Evolutionary conservation across 148 eudicot genomes (phyloP).

Genomic region (Vaccinium myrtillus): DNA sequence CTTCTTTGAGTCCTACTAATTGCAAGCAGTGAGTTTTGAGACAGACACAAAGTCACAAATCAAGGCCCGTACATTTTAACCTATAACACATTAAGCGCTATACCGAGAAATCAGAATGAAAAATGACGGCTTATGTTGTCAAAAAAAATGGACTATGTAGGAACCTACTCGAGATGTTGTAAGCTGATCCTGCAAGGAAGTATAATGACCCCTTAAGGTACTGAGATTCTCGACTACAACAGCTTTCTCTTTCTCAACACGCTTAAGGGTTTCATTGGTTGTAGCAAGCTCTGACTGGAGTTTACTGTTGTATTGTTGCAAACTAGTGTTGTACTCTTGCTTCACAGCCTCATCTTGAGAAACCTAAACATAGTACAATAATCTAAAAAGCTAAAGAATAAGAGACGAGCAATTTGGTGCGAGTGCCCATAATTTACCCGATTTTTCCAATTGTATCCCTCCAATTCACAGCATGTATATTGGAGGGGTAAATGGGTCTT

Average conservation of each 20-base stretch:
- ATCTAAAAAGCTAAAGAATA: not conserved
- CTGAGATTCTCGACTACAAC: conserved; percentile 77
- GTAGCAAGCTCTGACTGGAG: conserved; percentile 86
- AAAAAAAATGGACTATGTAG: not conserved
- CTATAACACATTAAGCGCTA: not conserved
- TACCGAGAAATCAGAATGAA: not conserved
- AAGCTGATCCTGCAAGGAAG: conserved; percentile 77
- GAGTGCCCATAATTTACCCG: no score
- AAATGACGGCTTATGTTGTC: not conserved
- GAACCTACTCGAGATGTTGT: conserved; percentile 57
- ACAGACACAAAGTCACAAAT: not conserved
- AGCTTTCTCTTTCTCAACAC: conserved; percentile 81
- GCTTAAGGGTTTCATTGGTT: conserved; percentile 76
- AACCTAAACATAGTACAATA: conserved; percentile 35
- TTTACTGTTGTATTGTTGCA: conserved; percentile 92
- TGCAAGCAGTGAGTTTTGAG: not conserved
- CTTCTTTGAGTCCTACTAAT: not conserved
- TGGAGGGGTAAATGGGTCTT: no score
- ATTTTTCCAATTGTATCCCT: no score
- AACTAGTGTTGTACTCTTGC: conserved; percentile 89
- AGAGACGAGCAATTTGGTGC: no score
- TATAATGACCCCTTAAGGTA: conserved; percentile 69
- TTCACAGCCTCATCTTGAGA: conserved; percentile 67
- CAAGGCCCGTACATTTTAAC: not conserved
- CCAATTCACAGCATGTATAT: no score